Evolutionary conservation across 1,139 yeast species (phyloP).

Genomic region (Dujonia santamariae): DNA sequence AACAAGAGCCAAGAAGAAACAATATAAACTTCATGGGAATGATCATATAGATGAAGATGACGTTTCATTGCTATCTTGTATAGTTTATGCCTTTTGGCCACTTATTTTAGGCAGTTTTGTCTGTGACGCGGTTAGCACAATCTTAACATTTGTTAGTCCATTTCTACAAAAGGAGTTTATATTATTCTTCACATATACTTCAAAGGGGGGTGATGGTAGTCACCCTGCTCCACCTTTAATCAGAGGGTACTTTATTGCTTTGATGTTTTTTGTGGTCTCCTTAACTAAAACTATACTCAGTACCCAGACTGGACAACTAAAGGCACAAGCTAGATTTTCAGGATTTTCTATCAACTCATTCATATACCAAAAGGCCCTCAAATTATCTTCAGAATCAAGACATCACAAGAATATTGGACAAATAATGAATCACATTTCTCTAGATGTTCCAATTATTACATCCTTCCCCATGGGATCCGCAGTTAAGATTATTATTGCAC

Average conservation of each 20-base stretch:
- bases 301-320: slow-evolving; percentile 16
- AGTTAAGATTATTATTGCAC: slow-evolving; percentile 3
- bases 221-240: slow-evolving; percentile 18
- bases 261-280: slow-evolving; percentile 15
- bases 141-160: slow-evolving; percentile 16
- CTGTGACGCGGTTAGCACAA: slow-evolving; percentile 13
- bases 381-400: slow-evolving; percentile 22
- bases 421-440: slow-evolving; percentile 24
- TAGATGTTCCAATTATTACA: slow-evolving; percentile 19
- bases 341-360: slow-evolving; percentile 10
- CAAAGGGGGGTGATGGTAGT: slow-evolving; percentile 6
- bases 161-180: slow-evolving; percentile 20
- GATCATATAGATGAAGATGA: slow-evolving; percentile 1
- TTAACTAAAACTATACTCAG: slow-evolving; percentile 16
- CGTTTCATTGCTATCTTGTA: slow-evolving; percentile 1
- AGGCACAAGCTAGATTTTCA: slow-evolving; percentile 1
- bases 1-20: not conserved
- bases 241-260: slow-evolving; percentile 18
- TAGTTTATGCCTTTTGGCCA: slow-evolving; percentile 2
- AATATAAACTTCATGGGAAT: not conserved
- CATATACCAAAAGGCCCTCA: slow-evolving; percentile 22
- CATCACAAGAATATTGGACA: slow-evolving; percentile 25
- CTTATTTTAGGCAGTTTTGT: slow-evolving; percentile 9
- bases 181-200: slow-evolving; percentile 12
- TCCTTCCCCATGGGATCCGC: slow-evolving; percentile 12